phyloP scores from a whole-genome alignment of 768 basidiomycete genomes.

The Russula virescens region DNA sequence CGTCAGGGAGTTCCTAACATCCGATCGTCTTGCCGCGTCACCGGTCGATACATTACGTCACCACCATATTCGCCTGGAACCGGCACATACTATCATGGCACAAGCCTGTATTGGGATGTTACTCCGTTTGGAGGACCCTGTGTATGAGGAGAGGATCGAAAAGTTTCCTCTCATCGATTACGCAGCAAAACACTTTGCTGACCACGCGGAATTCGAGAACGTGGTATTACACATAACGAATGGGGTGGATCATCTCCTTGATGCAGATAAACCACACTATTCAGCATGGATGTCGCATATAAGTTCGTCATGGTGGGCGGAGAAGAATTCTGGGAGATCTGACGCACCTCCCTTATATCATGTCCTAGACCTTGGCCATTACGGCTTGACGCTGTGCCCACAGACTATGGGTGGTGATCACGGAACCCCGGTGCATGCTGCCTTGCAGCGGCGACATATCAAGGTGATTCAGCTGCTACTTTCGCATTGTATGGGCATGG shows the following conservation, averaged over 20 bases:
- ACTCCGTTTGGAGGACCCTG: background rate
- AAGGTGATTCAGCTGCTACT: background rate
- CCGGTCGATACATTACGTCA: background rate
- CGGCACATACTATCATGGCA: background rate
- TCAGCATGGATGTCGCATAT: background rate
- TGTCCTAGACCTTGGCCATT: background rate
- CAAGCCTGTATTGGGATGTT: background rate
- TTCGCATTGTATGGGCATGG: background rate
- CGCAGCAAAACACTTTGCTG: background rate
- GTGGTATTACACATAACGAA: background rate
- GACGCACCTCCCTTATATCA: background rate
- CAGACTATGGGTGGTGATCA: background rate
- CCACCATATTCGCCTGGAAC: background rate
- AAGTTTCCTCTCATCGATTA: background rate
- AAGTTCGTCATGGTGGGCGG: background rate
- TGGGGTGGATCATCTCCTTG: background rate
- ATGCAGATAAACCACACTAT: background rate
- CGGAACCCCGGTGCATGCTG: background rate
- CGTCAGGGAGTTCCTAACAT: constrained; percentile 2
- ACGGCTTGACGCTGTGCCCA: background rate
- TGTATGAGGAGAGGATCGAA: background rate
- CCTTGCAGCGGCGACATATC: background rate
- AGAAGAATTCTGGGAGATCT: background rate
- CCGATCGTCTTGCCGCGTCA: background rate
- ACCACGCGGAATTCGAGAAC: background rate